Base-by-base conservation (phyloP, 139 green algal species). In the Tetraselmis striata region DNA sequence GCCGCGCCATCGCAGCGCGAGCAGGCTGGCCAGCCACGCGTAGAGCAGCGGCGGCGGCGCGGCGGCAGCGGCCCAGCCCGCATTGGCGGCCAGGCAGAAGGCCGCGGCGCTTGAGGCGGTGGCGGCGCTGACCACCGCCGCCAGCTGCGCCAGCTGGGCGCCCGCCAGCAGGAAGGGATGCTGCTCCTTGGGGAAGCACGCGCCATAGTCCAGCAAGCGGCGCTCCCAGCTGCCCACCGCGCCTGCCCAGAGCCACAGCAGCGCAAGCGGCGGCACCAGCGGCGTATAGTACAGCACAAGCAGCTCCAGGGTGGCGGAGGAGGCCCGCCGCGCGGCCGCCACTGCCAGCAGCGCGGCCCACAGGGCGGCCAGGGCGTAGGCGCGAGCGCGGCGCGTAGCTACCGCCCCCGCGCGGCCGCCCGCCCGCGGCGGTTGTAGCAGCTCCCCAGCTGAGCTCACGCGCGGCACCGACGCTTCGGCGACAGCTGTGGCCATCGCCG, bases 231-330 rank as follows among this genome's bases (percentile, higher is more conserved):
- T 80, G 1, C 87, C 77, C 28, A 96, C 91, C 29, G 86, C 84
- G 1, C 88, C 59, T 0, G 59, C 88, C 94, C 94, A 97, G 11
- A 95, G 80, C 93, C 94, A 96, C 27, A 96, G 82, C 89, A 96
- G 94, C 27, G 88, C 79, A 23, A 93, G 78, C 28, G 93, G 67
- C 1, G 91, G 90, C 24, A 95, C 11, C 59, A 96, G 85, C 1
- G 94, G 93, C 84, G 94, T 89, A 77, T 91, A 94, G 83, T 93
- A 94, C 30, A 94, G 79, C 32, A 91, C 87, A 26, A 95, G 83
- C 2, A 87, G 79, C 1, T 30, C 26, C 11, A 84, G 58, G 27
- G 30, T 32, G 74, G 28, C 28, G 23, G 59, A 23, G 27, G 30
- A 59, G 23, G 76, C 76, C 75, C 25, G 28, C 31, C 27, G 5